phyloP scores from a whole-genome alignment of 331 rosid genomes.

The Rosa hybrid region DNA sequence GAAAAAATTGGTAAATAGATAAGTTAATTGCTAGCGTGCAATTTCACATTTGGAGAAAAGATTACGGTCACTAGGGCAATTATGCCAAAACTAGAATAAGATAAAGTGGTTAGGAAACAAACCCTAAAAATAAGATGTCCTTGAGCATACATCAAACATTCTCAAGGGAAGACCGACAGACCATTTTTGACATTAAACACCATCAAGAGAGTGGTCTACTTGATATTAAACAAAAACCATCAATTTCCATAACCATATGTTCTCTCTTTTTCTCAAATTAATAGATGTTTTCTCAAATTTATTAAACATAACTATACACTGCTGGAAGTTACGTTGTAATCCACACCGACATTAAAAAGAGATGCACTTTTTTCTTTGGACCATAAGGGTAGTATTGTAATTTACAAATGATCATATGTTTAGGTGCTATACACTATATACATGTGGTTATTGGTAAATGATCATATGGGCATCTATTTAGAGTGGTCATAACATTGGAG shows the following conservation, averaged over 20 bases:
- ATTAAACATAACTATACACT: no score
- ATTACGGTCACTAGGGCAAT: not conserved
- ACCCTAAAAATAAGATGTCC: no score
- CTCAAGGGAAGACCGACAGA: no score
- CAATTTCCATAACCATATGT: no score
- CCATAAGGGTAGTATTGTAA: not conserved
- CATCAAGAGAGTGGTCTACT: no score
- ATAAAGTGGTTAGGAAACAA: not conserved
- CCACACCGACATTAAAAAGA: not conserved
- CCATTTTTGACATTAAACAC: no score
- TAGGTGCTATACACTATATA: not conserved
- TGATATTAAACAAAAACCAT: no score
- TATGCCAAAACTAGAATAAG: not conserved
- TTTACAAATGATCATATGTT: not conserved
- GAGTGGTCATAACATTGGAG: conserved; percentile 14
- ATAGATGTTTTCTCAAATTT: no score
- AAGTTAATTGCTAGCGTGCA: not conserved
- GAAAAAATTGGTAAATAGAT: not conserved
- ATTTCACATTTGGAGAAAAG: not conserved
- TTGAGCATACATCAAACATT: no score
- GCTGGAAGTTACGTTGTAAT: not conserved
- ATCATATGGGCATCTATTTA: not conserved
- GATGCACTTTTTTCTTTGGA: not conserved
- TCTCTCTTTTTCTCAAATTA: no score
- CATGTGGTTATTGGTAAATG: not conserved